Evolutionary conservation across 192 early-diverging fungal species (phyloP).

Genomic region (Rhizophagus sp.): DNA sequence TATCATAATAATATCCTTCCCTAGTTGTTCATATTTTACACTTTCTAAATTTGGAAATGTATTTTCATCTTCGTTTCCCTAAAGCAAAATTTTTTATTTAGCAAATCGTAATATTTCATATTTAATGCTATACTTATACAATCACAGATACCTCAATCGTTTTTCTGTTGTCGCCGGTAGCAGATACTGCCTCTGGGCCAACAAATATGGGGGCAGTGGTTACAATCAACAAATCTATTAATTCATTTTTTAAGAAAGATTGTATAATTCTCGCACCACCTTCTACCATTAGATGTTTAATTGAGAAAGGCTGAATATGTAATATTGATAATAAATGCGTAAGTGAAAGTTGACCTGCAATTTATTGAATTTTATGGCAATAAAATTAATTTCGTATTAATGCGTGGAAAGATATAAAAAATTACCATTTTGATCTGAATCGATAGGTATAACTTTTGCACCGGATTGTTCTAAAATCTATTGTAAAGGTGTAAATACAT

Average conservation of each 20-base stretch:
- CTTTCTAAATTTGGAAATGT: neutral
- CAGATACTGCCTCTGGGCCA: constrained; percentile 61
- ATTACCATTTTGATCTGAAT: constrained; percentile 36
- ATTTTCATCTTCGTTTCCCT: neutral
- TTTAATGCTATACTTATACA: no score
- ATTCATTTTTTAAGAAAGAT: constrained; percentile 50
- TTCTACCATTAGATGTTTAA: constrained; percentile 81
- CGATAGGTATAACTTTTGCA: constrained; percentile 52
- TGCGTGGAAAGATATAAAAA: constrained; percentile 10
- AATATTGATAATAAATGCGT: constrained; percentile 30
- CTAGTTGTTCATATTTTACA: neutral
- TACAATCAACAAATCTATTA: constrained; percentile 57
- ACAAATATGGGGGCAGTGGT: constrained; percentile 74
- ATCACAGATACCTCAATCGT: neutral
- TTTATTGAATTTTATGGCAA: neutral
- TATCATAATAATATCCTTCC: neutral
- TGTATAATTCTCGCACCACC: constrained; percentile 80
- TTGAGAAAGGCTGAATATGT: constrained; percentile 27
- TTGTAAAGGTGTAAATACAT: neutral
- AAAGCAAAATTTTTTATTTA: neutral
- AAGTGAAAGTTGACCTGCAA: constrained; percentile 34
- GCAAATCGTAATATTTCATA: no score
- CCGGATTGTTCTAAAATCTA: constrained; percentile 58
- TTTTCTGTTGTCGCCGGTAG: constrained; percentile 34
- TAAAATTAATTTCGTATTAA: neutral